Evolutionary conservation across 305 asterid species (phyloP).

Genomic region (Ilex paraguariensis): DNA sequence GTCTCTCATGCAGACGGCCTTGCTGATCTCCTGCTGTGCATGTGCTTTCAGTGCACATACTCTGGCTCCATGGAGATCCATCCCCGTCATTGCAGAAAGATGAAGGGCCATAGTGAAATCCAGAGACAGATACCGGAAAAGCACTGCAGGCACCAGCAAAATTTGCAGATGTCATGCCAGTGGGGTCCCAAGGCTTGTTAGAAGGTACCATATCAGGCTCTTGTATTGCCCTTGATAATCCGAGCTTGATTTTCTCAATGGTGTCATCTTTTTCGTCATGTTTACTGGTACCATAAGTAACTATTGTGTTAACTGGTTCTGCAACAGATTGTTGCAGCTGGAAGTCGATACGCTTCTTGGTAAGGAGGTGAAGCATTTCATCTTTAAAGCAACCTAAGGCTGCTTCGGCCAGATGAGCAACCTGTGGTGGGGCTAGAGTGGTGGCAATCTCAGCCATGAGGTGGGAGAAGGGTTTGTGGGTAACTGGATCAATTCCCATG

Average conservation of each 20-base stretch:
- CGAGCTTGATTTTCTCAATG: constrained; percentile 55
- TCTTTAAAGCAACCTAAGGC: constrained; percentile 97
- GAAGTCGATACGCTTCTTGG: constrained; percentile 73
- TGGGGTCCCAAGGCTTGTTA: constrained; percentile 46
- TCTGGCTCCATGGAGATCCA: constrained; percentile 69
- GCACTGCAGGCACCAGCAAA: constrained; percentile 29
- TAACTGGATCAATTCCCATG: constrained; percentile 85
- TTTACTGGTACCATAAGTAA: constrained; percentile 21
- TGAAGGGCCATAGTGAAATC: constrained; percentile 49
- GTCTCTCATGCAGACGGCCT: constrained; percentile 36
- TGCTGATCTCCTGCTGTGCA: constrained; percentile 48
- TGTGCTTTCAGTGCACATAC: constrained; percentile 61
- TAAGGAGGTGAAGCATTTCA: constrained; percentile 96
- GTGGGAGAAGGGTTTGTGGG: constrained; percentile 96
- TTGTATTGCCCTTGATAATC: constrained; percentile 63
- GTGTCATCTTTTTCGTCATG: constrained; percentile 54
- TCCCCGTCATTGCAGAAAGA: constrained; percentile 50
- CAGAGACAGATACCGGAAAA: constrained; percentile 40
- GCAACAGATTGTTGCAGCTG: constrained; percentile 50
- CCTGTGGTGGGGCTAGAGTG: constrained; percentile 92
- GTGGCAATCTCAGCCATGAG: constrained; percentile 83
- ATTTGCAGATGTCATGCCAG: constrained; percentile 30
- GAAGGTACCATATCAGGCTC: constrained; percentile 28
- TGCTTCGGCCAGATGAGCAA: constrained; percentile 91
- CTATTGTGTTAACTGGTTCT: constrained; percentile 16